These are phyloP conservation scores for Benincasa hispida DNA, from an alignment of 306 rosid species.

Conservation along the genomic window DNA sequence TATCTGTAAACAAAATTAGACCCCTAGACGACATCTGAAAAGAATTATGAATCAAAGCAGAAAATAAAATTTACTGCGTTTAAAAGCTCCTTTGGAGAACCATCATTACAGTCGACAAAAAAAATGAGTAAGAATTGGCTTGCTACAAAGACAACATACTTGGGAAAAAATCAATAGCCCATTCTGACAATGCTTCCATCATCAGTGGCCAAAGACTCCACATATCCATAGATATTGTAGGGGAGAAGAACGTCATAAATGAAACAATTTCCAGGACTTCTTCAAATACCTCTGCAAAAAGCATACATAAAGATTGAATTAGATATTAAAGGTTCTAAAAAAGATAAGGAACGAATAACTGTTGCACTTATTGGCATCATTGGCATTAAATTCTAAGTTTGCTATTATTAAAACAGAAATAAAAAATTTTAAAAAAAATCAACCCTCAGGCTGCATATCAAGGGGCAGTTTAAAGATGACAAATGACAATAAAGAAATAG, in stretches of 20 bases:
- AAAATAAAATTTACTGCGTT: background rate
- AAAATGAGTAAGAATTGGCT: background rate
- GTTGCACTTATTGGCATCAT: background rate
- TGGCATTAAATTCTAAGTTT: background rate
- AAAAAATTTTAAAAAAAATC: background rate
- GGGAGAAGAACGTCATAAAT: conserved; percentile 90
- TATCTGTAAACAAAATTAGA: background rate
- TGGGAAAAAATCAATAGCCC: conserved; percentile 92
- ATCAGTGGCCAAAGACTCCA: conserved; percentile 98
- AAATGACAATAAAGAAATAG: background rate
- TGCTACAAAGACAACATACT: conserved; percentile 25
- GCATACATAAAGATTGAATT: background rate
- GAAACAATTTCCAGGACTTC: conserved; percentile 96
- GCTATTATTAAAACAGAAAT: background rate
- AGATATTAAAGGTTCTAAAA: background rate
- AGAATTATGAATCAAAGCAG: background rate
- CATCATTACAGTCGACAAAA: background rate
- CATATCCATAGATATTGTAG: conserved; percentile 84
- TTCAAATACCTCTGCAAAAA: conserved; percentile 85
- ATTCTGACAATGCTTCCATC: conserved; percentile 84
- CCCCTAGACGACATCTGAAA: background rate
- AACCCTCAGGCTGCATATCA: background rate
- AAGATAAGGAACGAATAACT: background rate
- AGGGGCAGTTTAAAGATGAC: background rate
- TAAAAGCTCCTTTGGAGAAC: background rate